Evolutionary conservation across 129 eudicot species (phyloP).

Genomic region (Pulicaria dysenterica): DNA sequence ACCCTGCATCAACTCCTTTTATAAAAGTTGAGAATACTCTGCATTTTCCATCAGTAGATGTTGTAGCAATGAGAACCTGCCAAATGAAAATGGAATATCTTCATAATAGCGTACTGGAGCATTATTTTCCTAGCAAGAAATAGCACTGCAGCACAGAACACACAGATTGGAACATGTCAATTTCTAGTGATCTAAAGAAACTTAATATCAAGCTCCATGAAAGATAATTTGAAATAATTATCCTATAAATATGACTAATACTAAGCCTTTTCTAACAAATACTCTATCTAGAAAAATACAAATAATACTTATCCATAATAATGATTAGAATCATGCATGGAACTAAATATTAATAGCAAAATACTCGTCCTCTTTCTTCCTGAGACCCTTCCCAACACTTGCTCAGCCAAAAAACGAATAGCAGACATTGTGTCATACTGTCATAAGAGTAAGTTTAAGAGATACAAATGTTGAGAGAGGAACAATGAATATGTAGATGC

Average conservation of each 20-base stretch:
- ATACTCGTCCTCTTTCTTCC: no score
- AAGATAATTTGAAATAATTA: background rate
- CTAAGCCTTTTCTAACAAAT: no score
- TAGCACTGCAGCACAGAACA: background rate
- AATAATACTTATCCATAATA: no score
- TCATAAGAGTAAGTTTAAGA: constrained; percentile 10
- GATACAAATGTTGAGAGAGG: constrained; percentile 15
- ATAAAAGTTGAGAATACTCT: constrained; percentile 90
- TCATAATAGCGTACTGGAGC: background rate
- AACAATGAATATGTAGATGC: constrained; percentile 4
- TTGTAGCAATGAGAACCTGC: constrained; percentile 88
- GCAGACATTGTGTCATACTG: constrained; percentile 25
- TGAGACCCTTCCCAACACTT: no score
- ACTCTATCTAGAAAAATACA: no score
- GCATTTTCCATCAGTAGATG: constrained; percentile 98
- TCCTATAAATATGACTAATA: no score
- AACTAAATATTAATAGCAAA: no score
- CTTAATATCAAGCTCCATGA: background rate
- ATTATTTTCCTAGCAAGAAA: background rate
- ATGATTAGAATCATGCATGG: no score
- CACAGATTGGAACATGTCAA: background rate
- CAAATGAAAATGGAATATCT: background rate
- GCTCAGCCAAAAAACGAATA: background rate
- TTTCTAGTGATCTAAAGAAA: background rate
- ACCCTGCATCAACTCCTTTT: constrained; percentile 94